Percentiles rank a stretch among this genome's conserved stretches.
Conservation (phyloP, 1,139 yeast genomes). For the Geotrichum phurueaensis region DNA sequence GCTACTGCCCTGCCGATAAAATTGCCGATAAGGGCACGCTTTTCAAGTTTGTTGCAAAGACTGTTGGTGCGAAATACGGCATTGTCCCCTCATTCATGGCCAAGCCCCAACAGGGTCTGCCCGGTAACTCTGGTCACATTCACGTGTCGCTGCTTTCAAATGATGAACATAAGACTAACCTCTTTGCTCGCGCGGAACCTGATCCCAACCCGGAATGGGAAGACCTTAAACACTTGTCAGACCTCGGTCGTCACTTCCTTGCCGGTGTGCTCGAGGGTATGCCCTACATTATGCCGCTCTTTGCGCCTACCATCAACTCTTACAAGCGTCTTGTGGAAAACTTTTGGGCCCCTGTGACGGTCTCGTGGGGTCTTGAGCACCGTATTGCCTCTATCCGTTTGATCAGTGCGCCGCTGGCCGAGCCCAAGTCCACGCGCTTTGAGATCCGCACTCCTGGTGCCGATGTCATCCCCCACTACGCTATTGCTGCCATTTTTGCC, state of each 20-base stretch:
- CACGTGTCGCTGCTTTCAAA: slow-evolving; percentile 31
- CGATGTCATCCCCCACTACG: slow-evolving; percentile 36
- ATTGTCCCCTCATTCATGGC: slow-evolving; percentile 39
- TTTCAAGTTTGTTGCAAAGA: slow-evolving; percentile 34
- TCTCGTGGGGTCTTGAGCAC: slow-evolving; percentile 38
- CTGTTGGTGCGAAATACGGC: slow-evolving; percentile 31
- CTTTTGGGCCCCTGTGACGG: slow-evolving; percentile 39
- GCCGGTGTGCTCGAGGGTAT: slow-evolving; percentile 37
- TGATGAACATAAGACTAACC: slow-evolving; percentile 28
- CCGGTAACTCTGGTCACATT: slow-evolving; percentile 38
- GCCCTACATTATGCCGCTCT: slow-evolving; percentile 35
- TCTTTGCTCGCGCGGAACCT: slow-evolving; percentile 29
- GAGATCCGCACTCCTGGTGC: slow-evolving; percentile 40
- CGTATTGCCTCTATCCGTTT: slow-evolving; percentile 36
- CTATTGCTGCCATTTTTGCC: slow-evolving; percentile 36
- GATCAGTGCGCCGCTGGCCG: slow-evolving; percentile 31
- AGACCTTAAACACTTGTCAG: slow-evolving; percentile 31
- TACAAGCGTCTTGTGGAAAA: slow-evolving; percentile 38
- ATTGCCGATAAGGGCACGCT: slow-evolving; percentile 36
- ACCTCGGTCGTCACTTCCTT: slow-evolving; percentile 33
- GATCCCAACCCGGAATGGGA: slow-evolving; percentile 31
- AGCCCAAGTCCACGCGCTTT: slow-evolving; percentile 33
- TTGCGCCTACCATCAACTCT: slow-evolving; percentile 37
- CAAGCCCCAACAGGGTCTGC: slow-evolving; percentile 35
- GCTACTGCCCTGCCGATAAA: slow-evolving; percentile 29